Conservation (phyloP, 139 green algal genomes). For the Yamagishiella unicocca region DNA sequence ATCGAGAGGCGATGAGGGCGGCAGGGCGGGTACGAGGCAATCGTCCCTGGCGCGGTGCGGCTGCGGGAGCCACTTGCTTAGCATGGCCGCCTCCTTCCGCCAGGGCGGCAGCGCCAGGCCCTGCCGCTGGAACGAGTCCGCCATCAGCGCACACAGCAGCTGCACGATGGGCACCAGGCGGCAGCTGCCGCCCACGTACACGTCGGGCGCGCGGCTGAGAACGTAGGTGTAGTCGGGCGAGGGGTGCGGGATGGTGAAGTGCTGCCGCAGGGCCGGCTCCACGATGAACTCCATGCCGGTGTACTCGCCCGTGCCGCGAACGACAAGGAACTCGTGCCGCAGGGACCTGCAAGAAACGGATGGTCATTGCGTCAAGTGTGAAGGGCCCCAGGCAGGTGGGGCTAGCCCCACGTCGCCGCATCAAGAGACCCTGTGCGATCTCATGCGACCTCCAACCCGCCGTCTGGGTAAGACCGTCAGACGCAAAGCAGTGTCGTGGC, state of each 20-base stretch:
- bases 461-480: too few species aligned
- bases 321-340: constrained; percentile 34
- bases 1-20: too few species aligned
- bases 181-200: constrained; percentile 45
- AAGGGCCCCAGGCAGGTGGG: too few species aligned
- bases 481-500: too few species aligned
- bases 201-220: constrained; percentile 35
- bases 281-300: constrained; percentile 55
- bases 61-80: constrained; percentile 57
- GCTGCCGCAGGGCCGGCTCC: constrained; percentile 52
- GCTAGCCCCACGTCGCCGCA: too few species aligned
- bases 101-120: constrained; percentile 53
- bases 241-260: constrained; percentile 60
- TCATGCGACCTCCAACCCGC: too few species aligned
- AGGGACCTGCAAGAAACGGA: constrained; percentile 5
- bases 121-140: constrained; percentile 43
- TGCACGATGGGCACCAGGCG: constrained; percentile 43
- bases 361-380: too few species aligned
- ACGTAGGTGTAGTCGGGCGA: constrained; percentile 42
- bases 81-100: constrained; percentile 48
- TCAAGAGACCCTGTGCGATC: too few species aligned
- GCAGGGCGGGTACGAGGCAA: too few species aligned
- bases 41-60: neutral
- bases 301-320: constrained; percentile 32
- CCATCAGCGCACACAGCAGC: constrained; percentile 51